These are phyloP conservation scores for Onygenales sp. DNA, from an alignment of 2,329 filamentous ascomycete genomes.

Conservation along the genomic window DNA sequence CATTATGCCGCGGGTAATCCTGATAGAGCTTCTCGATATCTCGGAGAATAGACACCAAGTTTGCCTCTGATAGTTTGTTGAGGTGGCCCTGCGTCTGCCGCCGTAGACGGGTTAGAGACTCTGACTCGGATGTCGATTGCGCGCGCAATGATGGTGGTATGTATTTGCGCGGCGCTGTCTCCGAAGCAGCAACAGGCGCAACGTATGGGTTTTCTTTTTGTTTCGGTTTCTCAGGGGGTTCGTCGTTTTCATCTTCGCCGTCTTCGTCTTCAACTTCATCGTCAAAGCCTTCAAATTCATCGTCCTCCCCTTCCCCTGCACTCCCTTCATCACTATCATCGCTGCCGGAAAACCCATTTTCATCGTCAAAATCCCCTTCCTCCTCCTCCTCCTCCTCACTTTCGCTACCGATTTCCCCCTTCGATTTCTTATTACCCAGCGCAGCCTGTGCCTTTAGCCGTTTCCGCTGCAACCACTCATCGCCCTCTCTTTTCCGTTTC, in stretches of 20 bases:
- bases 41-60: constrained; percentile 71
- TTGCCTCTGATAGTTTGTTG: constrained; percentile 88
- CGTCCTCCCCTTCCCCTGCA: constrained; percentile 25
- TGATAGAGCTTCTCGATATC: constrained; percentile 79
- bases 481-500: constrained; percentile 53
- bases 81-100: constrained; percentile 79
- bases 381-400: constrained; percentile 20
- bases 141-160: constrained; percentile 76
- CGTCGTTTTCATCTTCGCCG: constrained; percentile 7
- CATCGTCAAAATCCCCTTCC: constrained; percentile 17
- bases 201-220: constrained; percentile 79
- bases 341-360: constrained; percentile 15
- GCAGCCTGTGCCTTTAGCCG: constrained; percentile 41
- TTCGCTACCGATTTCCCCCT: constrained; percentile 24
- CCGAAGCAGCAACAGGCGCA: constrained; percentile 47
- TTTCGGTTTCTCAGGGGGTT: constrained; percentile 21
- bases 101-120: constrained; percentile 59
- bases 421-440: constrained; percentile 21
- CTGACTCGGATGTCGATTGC: constrained; percentile 52
- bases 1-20: constrained; percentile 74
- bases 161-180: constrained; percentile 55
- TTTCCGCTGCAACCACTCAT: constrained; percentile 52
- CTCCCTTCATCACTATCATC: constrained; percentile 18
- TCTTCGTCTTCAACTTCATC: constrained; percentile 27
- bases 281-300: constrained; percentile 27